These are phyloP conservation scores for Casuarina glauca DNA, from an alignment of 306 rosid genomes.

Conservation along the genomic window DNA sequence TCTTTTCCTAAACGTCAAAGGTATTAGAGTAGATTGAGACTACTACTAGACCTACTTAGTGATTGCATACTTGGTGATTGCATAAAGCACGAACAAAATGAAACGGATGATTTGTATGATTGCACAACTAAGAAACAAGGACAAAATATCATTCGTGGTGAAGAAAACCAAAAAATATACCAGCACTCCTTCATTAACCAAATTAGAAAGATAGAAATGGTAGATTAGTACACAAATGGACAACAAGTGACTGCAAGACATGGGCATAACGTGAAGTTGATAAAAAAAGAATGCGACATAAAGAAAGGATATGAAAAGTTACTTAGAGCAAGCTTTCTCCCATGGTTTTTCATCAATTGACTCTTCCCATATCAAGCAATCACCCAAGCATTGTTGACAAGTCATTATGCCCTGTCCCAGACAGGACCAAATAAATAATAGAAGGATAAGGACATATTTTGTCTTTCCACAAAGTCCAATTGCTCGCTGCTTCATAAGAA, in stretches of 20 bases:
- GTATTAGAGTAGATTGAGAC: not conserved
- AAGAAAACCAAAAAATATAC: no score
- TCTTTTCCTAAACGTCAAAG: not conserved
- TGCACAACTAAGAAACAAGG: not conserved
- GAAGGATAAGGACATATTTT: slow-evolving; percentile 9
- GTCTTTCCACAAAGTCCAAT: slow-evolving; percentile 20
- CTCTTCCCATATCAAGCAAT: slow-evolving; percentile 95
- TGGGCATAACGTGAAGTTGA: not conserved
- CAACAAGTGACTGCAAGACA: slow-evolving; percentile 14
- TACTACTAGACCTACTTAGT: not conserved
- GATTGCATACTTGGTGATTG: no score
- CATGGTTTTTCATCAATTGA: slow-evolving; percentile 89
- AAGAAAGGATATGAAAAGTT: slow-evolving; percentile 23
- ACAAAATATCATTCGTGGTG: not conserved
- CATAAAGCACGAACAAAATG: not conserved
- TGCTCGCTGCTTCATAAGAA: slow-evolving; percentile 4
- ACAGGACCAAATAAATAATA: slow-evolving; percentile 11
- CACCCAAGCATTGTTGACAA: slow-evolving; percentile 85
- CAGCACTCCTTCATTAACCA: not conserved
- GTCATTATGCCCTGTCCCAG: slow-evolving; percentile 75
- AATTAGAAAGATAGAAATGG: not conserved
- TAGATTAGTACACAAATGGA: not conserved
- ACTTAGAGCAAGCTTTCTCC: slow-evolving; percentile 91
- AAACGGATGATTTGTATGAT: not conserved
- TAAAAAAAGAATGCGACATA: not conserved